Evolutionary conservation across 1,139 yeast species (phyloP).

Genomic region (Scheffersomyces illinoinensis): DNA sequence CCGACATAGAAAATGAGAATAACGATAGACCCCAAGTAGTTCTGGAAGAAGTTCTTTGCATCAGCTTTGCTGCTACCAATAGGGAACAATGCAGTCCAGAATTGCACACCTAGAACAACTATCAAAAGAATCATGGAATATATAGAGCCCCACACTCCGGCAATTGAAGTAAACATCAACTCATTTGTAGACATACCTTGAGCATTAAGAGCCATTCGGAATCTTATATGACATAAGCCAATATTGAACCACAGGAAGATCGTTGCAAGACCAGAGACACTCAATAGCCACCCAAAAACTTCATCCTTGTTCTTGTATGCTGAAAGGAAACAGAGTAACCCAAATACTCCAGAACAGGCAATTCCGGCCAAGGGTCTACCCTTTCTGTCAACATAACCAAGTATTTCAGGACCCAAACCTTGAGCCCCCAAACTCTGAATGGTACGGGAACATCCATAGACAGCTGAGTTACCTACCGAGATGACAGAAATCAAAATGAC

Average conservation of each 20-base stretch:
- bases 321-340: constrained; percentile 42
- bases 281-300: constrained; percentile 44
- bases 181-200: constrained; percentile 32
- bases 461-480: constrained; percentile 49
- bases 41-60: constrained; percentile 37
- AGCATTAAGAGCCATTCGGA: constrained; percentile 35
- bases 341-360: constrained; percentile 33
- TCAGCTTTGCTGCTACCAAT: constrained; percentile 25
- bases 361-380: constrained; percentile 48
- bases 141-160: constrained; percentile 37
- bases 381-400: constrained; percentile 39
- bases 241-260: constrained; percentile 46
- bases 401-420: constrained; percentile 38
- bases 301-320: constrained; percentile 38
- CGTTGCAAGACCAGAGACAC: constrained; percentile 43
- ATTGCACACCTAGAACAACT: constrained; percentile 34
- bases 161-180: constrained; percentile 26
- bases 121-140: constrained; percentile 33
- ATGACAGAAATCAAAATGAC: constrained; percentile 41
- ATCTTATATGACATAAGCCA: constrained; percentile 39
- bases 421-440: constrained; percentile 42
- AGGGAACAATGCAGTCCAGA: constrained; percentile 43
- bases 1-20: constrained; percentile 33
- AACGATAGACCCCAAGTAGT: constrained; percentile 37
- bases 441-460: constrained; percentile 47